Conservation (phyloP, 23 red algal genomes). For the Gracilaria gracilis region DNA sequence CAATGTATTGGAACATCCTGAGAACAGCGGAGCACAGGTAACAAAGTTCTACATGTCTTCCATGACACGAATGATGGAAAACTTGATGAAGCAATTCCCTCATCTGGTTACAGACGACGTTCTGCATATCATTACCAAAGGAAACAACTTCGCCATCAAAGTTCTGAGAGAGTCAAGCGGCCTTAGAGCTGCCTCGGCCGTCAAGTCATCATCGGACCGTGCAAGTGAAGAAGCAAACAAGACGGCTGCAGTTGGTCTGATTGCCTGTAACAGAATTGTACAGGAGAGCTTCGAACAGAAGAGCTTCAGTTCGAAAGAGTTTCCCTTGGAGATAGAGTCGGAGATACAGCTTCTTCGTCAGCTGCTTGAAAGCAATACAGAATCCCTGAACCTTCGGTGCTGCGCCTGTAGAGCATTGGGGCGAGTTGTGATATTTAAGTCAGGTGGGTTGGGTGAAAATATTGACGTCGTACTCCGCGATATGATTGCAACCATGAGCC, state of each 20-base stretch:
- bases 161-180: neutral
- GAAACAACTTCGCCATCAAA: neutral
- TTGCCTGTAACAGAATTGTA: neutral
- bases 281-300: neutral
- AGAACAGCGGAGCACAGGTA: neutral
- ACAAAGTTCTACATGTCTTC: slow-evolving; percentile 44
- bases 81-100: neutral
- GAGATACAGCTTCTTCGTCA: neutral
- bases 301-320: neutral
- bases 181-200: neutral
- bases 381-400: slow-evolving; percentile 30
- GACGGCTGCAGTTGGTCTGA: slow-evolving; percentile 13
- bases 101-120: neutral
- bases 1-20: neutral
- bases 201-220: slow-evolving; percentile 15
- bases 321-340: neutral
- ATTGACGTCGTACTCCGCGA: slow-evolving; percentile 1
- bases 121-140: neutral
- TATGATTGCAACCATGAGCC: neutral
- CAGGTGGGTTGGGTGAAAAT: neutral
- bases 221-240: slow-evolving; percentile 23
- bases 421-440: neutral
- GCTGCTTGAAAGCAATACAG: neutral
- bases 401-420: slow-evolving; percentile 34
- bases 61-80: neutral